Conservation (phyloP, 495 filamentous ascomycete species). For the Daldinia loculata region DNA sequence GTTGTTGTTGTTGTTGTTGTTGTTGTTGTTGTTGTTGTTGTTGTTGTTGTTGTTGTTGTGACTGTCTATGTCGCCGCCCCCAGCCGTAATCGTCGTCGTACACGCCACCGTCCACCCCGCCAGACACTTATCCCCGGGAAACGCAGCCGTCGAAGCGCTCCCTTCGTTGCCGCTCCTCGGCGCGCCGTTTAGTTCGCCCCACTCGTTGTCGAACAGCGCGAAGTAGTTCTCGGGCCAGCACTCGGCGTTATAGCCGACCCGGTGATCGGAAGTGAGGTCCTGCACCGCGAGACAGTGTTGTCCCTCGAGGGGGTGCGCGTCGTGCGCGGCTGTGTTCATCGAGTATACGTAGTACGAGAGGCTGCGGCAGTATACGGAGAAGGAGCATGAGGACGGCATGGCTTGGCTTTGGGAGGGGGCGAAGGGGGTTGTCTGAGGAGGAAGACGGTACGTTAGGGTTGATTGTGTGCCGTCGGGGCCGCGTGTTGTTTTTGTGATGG, state of each 20-base stretch:
- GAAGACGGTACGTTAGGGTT: constrained; percentile 5
- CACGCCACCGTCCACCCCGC: constrained; percentile 35
- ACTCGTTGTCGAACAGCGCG: constrained; percentile 31
- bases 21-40: not conserved
- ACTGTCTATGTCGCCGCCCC: not conserved
- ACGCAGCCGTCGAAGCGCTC: constrained; percentile 11
- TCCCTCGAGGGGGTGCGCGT: constrained; percentile 16
- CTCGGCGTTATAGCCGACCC: constrained; percentile 15
- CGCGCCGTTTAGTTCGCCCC: constrained; percentile 21
- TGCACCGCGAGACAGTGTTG: constrained; percentile 27
- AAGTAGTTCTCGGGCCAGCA: constrained; percentile 36
- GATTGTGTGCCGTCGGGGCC: constrained; percentile 14
- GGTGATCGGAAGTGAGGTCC: not conserved
- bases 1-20: too few species aligned
- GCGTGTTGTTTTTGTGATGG: constrained; percentile 18
- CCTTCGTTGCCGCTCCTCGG: constrained; percentile 1
- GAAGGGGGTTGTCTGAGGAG: constrained; percentile 28
- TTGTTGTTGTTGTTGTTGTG: too few species aligned
- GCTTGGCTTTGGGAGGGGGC: not conserved
- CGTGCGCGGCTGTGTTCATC: constrained; percentile 12
- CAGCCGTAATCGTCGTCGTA: constrained; percentile 26
- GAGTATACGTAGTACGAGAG: constrained; percentile 14
- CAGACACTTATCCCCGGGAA: constrained; percentile 25
- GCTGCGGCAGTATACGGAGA: constrained; percentile 25
- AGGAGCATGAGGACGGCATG: constrained; percentile 22